Base-by-base conservation (phyloP, 225 moss, liverwort and hornwort species). In the Antitrichia curtipendula region DNA sequence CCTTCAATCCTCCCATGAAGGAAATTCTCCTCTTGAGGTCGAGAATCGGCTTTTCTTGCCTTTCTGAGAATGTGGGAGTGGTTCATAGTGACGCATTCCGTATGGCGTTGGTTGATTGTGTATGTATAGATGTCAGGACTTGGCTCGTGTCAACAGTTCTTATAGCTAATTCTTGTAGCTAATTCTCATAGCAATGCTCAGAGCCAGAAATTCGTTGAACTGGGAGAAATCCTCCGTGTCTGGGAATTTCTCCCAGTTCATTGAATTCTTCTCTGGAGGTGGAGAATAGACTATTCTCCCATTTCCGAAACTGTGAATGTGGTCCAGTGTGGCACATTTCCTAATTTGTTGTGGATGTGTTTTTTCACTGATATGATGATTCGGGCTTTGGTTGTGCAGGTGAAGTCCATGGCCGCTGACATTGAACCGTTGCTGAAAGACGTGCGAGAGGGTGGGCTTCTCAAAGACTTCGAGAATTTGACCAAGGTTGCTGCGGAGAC, bases 351-450 rank as follows among this genome's bases (percentile, higher is more conserved):
- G 23, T 71, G 22, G 28, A 38, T 29, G 19, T 79, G 28, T 75
- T 57, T 78, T 64, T 43, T 68, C 24, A 50, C 72, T 70, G 82
- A 78, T 52, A 80, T 83, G 74, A 58, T 57, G 59, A 53, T 83
- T 58, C 17, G 80, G 63, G 54, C 64, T 64, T 81, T 64, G 66
- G 58, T 60, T 86, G 54, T 87, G 85, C 91, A 94, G 94, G 91
- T 93, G 72, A 91, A 89, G 60, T 89, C 92, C 65, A 94, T 94
- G 92, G 93, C 94, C 50, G 40, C 82, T 38, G 91, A 93, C 80
- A 78, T 93, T 71, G 94, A 93, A 21, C 91, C 93, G 50, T 81
- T 94, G 88, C 89, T 94, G 82, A 94, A 93, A 82, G 94, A 93
- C 76, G 85, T 88, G 12, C 86, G 92, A n/a, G 83, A 94, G 28